Base-by-base conservation (phyloP, 2,329 filamentous ascomycete genomes). In the Myrmaecium sp. region DNA sequence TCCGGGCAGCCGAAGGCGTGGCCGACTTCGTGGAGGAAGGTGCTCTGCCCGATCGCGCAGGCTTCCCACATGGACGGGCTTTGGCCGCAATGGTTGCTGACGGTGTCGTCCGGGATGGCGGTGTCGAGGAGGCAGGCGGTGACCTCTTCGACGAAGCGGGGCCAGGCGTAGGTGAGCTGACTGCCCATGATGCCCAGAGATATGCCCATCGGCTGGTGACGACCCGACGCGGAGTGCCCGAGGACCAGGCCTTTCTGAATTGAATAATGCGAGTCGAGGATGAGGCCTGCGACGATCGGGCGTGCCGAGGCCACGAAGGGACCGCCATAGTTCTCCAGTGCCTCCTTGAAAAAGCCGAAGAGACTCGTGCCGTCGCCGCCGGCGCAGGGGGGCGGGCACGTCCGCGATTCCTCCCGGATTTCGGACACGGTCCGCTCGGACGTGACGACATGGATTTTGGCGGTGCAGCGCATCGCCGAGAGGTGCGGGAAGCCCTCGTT, bases 61-160 rank as follows among this genome's bases (percentile, higher is more conserved):
- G 58, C 55, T 30, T 55, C 53, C 47, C 56, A 57, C 42, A 60
- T 52, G 11, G 49, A 52, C 1, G 33, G 36, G 30, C 57, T 60
- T 30, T 59, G 49, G 14, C 46, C 45, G 24, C 57, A 36, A 18
- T 36, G 31, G 11, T 37, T 37, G 2, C 36, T 36, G 11, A 40
- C 33, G 19, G 33, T 56, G 15, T 50, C 42, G 0, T 56, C 59
- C 0, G 55, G 49, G 1, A 36, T 13, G 3, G 43, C 39, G 5
- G 33, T 36, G 27, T 62, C 58, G 1, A 35, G 39, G 13, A 48
- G 32, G 28, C 43, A 48, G 13, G 30, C 22, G 6, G 38, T 28
- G 4, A 49, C 34, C 29, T 48, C 42, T 32, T 45, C 42, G 4
- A 43, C 25, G 28, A 42, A 44, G 16, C 42, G 38, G n/a, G 42